Evolutionary conservation across 345 rosid species (phyloP), one percentile per base, ranked within the genome.

Genomic region (Populus davidiana): DNA sequence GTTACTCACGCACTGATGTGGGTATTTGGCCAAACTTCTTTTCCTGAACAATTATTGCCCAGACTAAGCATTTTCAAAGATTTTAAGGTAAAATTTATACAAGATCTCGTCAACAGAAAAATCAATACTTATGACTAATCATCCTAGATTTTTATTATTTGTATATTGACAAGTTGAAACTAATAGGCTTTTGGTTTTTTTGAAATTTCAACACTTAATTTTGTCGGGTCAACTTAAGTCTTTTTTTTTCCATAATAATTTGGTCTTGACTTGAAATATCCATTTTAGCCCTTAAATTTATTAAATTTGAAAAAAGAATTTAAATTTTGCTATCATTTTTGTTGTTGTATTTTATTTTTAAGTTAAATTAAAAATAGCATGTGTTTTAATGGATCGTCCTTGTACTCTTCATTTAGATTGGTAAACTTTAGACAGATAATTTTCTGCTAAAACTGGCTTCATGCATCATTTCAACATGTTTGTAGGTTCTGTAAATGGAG

Each of bases 401-500:
- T 72, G 10, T 35, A n/a, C 69, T 16, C 69, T 6, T 2, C 17
- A 8, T 7, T 62, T 44, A 33, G 25, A 23, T 69, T 14, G 10
- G 52, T 31, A 12, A 70, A 70, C 8, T 8, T 4, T 36, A 1
- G 12, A 23, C 13, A 18, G n/a, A n/a, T 61, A n/a, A 72, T 2
- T 6, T 31, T 21, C 39, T 11, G 3, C 11, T 61, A n/a, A 5
- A 41, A 39, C 63, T 77, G 70, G 63, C 39, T 62, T 61, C 16
- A 2, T 44, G 35, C 47, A 6, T 54, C 36, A 35, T 12, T 73
- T 41, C 25, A 13, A 33, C 11, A 12, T 62, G 47, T n/a, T 12
- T 41, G 9, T 67, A 91, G 91, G 91, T 38, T 91, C 93, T 50
- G 96, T 91, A 6, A 91, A 86, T 74, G 93, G 92, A 73, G 85